phyloP scores from a whole-genome alignment of 1,284 basidiomycete genomes.

The Inonotus hispidus region DNA sequence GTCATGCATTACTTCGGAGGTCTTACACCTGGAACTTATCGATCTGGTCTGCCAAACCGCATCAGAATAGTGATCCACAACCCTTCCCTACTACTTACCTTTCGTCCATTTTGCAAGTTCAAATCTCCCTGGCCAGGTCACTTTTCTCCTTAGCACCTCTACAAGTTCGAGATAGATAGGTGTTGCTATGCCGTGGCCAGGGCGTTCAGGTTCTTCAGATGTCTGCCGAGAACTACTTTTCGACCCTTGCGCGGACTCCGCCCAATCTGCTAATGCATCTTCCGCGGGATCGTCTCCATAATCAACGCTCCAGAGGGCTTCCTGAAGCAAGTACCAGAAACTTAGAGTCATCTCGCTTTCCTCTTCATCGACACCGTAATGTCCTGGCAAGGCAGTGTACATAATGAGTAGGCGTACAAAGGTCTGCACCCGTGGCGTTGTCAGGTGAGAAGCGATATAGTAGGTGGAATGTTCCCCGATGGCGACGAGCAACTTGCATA shows the following conservation, averaged over 20 bases:
- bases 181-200: slow-evolving; percentile 54
- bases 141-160: slow-evolving; percentile 63
- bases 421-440: slow-evolving; percentile 54
- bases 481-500: slow-evolving; percentile 75
- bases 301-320: slow-evolving; percentile 76
- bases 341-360: slow-evolving; percentile 81
- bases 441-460: slow-evolving; percentile 72
- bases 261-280: slow-evolving; percentile 31
- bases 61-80: slow-evolving; percentile 9
- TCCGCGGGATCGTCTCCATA: slow-evolving; percentile 44
- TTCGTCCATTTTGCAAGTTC: slow-evolving; percentile 54
- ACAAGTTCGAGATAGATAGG: slow-evolving; percentile 78
- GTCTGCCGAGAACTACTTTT: slow-evolving; percentile 20
- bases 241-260: slow-evolving; percentile 21
- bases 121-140: slow-evolving; percentile 55
- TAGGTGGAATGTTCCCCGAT: slow-evolving; percentile 80
- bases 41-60: slow-evolving; percentile 49
- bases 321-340: slow-evolving; percentile 88
- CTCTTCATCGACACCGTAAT: slow-evolving; percentile 76
- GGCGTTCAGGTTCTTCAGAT: slow-evolving; percentile 30
- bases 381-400: slow-evolving; percentile 71
- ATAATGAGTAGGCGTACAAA: slow-evolving; percentile 70
- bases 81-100: slow-evolving; percentile 39
- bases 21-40: slow-evolving; percentile 73
- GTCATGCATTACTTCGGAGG: not conserved